These are phyloP conservation scores for Cladophialophora bantiana DNA, from an alignment of 2,329 filamentous ascomycete species.

Conservation along the genomic window DNA sequence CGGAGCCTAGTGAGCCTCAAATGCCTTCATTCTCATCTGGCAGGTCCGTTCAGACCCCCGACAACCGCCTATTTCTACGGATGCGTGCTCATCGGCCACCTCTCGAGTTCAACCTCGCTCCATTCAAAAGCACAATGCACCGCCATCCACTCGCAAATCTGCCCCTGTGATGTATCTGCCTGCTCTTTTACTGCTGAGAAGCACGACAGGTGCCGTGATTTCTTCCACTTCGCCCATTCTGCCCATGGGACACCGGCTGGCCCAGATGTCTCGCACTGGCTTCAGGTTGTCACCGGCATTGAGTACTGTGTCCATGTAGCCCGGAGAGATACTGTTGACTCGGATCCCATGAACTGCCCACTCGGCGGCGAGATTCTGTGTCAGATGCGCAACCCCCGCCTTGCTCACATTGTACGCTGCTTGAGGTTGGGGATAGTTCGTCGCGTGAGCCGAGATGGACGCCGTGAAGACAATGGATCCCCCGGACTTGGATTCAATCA, in stretches of 20 bases:
- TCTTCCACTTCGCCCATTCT: conserved; percentile 71
- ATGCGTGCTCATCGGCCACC: neutral
- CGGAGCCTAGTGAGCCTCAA: neutral
- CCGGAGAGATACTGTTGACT: conserved; percentile 73
- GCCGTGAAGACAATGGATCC: conserved; percentile 72
- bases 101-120: neutral
- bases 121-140: conserved; percentile 43
- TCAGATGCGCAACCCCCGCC: conserved; percentile 68
- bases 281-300: conserved; percentile 70
- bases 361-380: conserved; percentile 72
- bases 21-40: neutral
- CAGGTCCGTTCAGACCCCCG: neutral
- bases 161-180: conserved; percentile 73
- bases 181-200: conserved; percentile 64
- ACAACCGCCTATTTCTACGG: neutral
- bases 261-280: conserved; percentile 63
- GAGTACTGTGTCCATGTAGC: conserved; percentile 79
- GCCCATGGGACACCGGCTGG: conserved; percentile 66
- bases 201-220: conserved; percentile 66
- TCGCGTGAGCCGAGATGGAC: conserved; percentile 64
- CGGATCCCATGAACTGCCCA: conserved; percentile 75
- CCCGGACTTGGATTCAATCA: conserved; percentile 63
- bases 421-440: conserved; percentile 68
- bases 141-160: conserved; percentile 71
- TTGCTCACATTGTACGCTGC: conserved; percentile 75